Evolutionary conservation across 2,329 filamentous ascomycete genomes (phyloP).

Genomic region (Pezicula carpinea): DNA sequence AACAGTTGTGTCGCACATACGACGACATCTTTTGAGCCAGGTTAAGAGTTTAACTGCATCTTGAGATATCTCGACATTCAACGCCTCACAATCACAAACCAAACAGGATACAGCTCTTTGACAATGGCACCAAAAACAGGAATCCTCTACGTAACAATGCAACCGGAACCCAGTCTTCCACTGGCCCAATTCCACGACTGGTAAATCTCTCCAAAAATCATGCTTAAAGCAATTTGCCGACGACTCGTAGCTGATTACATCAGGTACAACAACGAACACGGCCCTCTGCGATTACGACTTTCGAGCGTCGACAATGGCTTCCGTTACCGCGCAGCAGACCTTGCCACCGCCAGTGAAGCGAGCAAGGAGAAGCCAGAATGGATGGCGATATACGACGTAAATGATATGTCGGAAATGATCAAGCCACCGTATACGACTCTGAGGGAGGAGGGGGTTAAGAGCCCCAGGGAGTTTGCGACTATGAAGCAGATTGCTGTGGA

Average conservation of each 20-base stretch:
- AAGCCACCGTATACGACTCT: constrained; percentile 65
- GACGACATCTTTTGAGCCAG: too few species aligned
- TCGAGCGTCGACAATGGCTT: constrained; percentile 73
- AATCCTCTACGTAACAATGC: constrained; percentile 83
- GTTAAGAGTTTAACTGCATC: too few species aligned
- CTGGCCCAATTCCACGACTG: constrained; percentile 77
- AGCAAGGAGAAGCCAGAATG: constrained; percentile 55
- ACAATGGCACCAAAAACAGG: constrained; percentile 49
- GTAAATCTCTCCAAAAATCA: constrained; percentile 26
- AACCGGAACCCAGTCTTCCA: constrained; percentile 59
- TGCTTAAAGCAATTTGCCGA: background rate
- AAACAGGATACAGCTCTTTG: background rate
- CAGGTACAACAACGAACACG: constrained; percentile 83
- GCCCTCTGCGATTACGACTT: constrained; percentile 72
- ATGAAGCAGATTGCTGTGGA: constrained; percentile 65
- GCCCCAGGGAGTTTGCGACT: constrained; percentile 53
- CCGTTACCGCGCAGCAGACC: constrained; percentile 68
- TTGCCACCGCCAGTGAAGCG: constrained; percentile 26
- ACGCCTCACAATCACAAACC: too few species aligned
- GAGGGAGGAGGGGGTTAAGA: constrained; percentile 52
- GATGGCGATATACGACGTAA: constrained; percentile 79
- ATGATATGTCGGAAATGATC: constrained; percentile 65
- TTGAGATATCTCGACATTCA: too few species aligned
- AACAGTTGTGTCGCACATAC: too few species aligned
- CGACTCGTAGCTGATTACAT: background rate